Evolutionary conservation across 2,329 filamentous ascomycete genomes (phyloP).

Genomic region (Scedosporium boydii): DNA sequence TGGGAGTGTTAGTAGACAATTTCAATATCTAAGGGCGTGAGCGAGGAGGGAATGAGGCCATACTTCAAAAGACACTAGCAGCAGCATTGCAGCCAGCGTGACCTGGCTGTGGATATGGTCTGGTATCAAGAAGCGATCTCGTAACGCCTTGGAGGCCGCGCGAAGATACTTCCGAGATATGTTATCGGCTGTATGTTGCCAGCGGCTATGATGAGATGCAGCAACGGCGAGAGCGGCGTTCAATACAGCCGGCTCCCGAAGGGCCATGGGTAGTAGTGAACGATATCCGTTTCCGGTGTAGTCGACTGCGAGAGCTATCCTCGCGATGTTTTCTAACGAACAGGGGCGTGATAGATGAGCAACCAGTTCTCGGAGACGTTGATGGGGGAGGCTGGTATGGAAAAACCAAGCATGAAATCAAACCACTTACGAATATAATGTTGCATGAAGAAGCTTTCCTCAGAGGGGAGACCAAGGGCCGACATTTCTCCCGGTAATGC

Average conservation of each 20-base stretch:
- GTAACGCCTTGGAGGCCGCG: not conserved
- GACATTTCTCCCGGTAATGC: not conserved
- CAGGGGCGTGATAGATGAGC: not conserved
- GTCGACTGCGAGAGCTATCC: slow-evolving; percentile 1
- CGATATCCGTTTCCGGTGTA: not conserved
- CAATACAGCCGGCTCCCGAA: not conserved
- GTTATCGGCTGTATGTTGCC: not conserved
- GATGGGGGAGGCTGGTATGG: not conserved
- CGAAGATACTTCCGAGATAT: not conserved
- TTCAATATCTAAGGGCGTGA: too few relatives aligned
- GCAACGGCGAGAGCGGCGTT: not conserved
- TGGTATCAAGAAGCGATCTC: not conserved
- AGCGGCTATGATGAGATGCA: slow-evolving; percentile 1
- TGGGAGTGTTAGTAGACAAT: too few relatives aligned
- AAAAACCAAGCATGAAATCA: not conserved
- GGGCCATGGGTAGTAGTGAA: not conserved
- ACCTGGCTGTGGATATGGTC: not conserved
- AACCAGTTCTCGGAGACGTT: not conserved
- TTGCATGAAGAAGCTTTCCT: slow-evolving; percentile 2
- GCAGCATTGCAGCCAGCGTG: not conserved
- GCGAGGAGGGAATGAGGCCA: too few relatives aligned
- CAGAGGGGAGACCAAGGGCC: not conserved
- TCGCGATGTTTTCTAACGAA: not conserved
- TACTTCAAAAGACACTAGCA: not conserved
- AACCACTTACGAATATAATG: not conserved